A percentile compares a stretch with the other conserved stretches of the same genome.
phyloP scores from a whole-genome alignment of 257 asterid species.

The Pogostemon cablin region DNA sequence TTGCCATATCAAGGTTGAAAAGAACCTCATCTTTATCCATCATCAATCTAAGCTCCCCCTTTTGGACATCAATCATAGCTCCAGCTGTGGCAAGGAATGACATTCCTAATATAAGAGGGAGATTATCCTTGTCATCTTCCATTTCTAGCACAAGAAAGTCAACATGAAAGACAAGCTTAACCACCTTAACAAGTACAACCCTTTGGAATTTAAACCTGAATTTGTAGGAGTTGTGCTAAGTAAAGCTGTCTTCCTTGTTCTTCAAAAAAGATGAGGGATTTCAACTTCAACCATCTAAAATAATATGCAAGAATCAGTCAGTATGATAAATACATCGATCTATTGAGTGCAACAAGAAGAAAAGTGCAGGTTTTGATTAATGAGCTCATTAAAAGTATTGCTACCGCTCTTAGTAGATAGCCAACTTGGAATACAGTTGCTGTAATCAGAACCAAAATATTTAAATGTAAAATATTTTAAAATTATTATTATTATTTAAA shows the following conservation, averaged over 20 bases:
- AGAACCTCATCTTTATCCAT: no score
- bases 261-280: slow-evolving; percentile 88
- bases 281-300: slow-evolving; percentile 83
- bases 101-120: no score
- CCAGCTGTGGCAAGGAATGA: no score
- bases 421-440: not conserved
- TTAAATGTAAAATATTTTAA: no score
- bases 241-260: slow-evolving; percentile 98
- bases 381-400: not conserved
- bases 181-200: no score
- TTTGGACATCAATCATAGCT: no score
- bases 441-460: not conserved
- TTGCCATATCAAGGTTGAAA: no score
- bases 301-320: slow-evolving; percentile 26
- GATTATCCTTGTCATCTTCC: no score
- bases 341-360: slow-evolving; percentile 1
- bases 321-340: not conserved
- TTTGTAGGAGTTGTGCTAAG: slow-evolving; percentile 88
- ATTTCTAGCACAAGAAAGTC: no score
- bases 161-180: no score
- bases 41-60: no score
- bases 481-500: no score
- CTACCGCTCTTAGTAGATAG: slow-evolving; percentile 17
- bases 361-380: not conserved
- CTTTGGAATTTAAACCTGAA: slow-evolving; percentile 58